Evolutionary conservation across 2,329 filamentous ascomycete species (phyloP).

Genomic region (Raffaelea ambrosiae): DNA sequence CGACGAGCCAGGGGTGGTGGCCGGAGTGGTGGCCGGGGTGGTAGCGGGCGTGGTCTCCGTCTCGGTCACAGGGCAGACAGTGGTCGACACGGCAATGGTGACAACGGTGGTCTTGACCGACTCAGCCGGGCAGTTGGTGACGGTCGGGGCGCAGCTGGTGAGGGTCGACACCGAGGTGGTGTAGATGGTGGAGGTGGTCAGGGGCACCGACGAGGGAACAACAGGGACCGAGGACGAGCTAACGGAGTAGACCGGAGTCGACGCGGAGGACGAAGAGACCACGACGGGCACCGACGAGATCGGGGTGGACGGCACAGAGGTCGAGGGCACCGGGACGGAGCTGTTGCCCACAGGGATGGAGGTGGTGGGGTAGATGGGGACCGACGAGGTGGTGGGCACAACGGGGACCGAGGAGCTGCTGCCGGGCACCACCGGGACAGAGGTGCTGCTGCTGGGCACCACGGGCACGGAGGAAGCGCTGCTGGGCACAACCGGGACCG

Average conservation of each 20-base stretch:
- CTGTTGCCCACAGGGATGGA: background rate
- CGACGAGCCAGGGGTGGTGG: constrained; percentile 15
- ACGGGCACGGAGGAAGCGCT: constrained; percentile 14
- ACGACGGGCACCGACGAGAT: background rate
- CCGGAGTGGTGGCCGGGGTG: constrained; percentile 10
- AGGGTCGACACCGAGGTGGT: constrained; percentile 40
- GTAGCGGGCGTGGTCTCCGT: constrained; percentile 28
- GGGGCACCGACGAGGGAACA: background rate
- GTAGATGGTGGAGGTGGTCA: constrained; percentile 29
- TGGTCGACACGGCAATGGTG: constrained; percentile 49
- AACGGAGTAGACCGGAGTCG: background rate
- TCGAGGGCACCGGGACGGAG: background rate
- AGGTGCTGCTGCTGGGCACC: constrained; percentile 10
- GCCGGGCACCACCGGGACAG: background rate
- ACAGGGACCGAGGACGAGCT: constrained; percentile 4
- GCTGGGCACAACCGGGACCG: constrained; percentile 10
- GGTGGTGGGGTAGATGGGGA: background rate
- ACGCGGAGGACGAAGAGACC: background rate
- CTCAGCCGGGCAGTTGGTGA: constrained; percentile 43
- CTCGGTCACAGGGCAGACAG: constrained; percentile 53
- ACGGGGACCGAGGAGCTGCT: constrained; percentile 15
- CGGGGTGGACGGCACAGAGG: background rate
- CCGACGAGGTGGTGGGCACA: constrained; percentile 9
- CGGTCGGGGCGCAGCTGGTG: constrained; percentile 36
- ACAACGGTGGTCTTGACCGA: constrained; percentile 37